phyloP scores from a whole-genome alignment of 2,329 filamentous ascomycete species.

The Pseudogymnoascus sp. region DNA sequence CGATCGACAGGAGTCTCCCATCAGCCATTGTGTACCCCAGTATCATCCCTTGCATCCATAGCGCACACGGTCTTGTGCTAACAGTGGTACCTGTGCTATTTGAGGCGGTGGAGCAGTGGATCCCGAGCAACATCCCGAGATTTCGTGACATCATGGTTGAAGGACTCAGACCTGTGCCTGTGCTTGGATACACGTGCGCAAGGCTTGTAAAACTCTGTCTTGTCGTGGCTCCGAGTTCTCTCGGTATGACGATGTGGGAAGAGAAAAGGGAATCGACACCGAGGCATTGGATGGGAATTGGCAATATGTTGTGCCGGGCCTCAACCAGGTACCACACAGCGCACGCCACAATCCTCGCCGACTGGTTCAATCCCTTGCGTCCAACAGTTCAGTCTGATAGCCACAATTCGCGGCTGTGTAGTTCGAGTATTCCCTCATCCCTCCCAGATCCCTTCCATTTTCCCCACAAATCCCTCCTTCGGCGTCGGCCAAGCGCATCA shows the following conservation, averaged over 20 bases:
- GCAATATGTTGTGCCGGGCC: neutral
- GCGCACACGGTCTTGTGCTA: neutral
- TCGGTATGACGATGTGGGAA: neutral
- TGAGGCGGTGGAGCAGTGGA: neutral
- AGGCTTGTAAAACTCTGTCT: neutral
- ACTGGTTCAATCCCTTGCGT: neutral
- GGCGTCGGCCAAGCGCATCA: neutral
- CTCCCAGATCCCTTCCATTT: neutral
- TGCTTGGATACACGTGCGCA: neutral
- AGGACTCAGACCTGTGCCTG: neutral
- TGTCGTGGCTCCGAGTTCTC: neutral
- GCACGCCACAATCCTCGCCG: neutral
- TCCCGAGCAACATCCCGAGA: neutral
- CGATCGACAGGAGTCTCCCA: neutral
- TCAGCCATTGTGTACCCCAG: neutral
- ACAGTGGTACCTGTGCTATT: neutral
- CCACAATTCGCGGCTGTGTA: constrained; percentile 9
- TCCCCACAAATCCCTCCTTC: constrained; percentile 1
- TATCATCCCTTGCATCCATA: neutral
- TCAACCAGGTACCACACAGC: neutral
- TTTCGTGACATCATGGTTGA: constrained; percentile 4
- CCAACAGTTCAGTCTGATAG: neutral
- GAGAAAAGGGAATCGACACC: neutral
- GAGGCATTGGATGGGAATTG: neutral
- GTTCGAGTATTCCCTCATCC: neutral